A percentile compares a stretch with the other conserved stretches of the same genome.
phyloP scores from a whole-genome alignment of 495 filamentous ascomycete species.

The Oidiodendron maius region DNA sequence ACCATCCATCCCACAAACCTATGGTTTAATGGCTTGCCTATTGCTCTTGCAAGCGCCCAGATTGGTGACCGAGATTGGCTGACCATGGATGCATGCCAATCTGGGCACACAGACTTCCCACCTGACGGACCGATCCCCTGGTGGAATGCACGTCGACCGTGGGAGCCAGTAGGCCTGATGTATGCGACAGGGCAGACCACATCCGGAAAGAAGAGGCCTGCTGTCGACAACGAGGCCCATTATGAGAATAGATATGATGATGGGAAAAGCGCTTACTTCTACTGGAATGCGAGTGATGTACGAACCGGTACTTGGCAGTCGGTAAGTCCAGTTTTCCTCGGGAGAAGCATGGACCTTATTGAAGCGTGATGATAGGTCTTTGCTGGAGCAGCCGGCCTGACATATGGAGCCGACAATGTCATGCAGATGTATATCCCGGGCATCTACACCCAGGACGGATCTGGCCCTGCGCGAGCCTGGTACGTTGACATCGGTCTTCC shows the following conservation, averaged over 20 bases:
- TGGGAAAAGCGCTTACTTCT: not conserved
- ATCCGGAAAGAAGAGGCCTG: not conserved
- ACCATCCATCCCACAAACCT: not conserved
- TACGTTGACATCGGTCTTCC: not conserved
- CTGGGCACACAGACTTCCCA: not conserved
- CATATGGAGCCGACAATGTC: not conserved
- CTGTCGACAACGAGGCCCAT: not conserved
- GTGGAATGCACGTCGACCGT: not conserved
- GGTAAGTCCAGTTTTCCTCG: not conserved
- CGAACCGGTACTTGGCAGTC: not conserved
- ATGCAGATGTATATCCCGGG: not conserved
- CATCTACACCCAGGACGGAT: not conserved
- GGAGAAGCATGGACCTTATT: not conserved
- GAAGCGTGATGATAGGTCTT: not conserved
- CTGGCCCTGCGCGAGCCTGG: not conserved
- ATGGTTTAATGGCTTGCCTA: not conserved
- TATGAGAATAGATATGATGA: not conserved
- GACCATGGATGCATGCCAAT: not conserved
- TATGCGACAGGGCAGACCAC: no score
- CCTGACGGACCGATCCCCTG: not conserved
- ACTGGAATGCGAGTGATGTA: not conserved
- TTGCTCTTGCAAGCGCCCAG: not conserved
- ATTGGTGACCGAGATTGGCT: not conserved
- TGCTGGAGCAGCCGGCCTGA: not conserved
- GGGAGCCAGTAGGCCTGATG: not conserved